Evolutionary conservation across 1,284 basidiomycete species (phyloP), one percentile per base, ranked within the genome.

Genomic region (Rugosomyces carneus): DNA sequence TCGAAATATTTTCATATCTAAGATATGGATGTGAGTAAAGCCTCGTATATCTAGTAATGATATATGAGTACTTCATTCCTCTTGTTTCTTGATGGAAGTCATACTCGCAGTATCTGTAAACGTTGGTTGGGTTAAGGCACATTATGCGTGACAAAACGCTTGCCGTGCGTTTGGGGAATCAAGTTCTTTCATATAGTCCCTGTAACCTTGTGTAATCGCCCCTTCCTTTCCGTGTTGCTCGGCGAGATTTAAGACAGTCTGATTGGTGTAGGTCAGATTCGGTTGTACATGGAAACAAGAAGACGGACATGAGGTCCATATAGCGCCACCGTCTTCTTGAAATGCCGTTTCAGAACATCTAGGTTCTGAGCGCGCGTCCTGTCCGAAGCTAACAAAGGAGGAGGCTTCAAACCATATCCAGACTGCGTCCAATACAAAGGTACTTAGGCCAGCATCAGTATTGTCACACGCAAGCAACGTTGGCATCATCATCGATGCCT

Each of bases 81-180:
- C 78, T 84, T 5, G 89, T 95, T 63, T 94, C 89, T 6, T 73
- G 76, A 64, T 97, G 94, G 64, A 97, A 97, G 61, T 96, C 93
- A 59, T 93, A 96, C 51, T 82, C 82, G 52, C 69, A 65, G 54
- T 87, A 88, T 48, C 76, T 81, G 43, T 38, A 15, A 37, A 24
- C 3, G 4, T 42, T 6, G 11, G 42, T 31, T 47, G 8, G 52
- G 23, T 43, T n/a, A 16, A 23, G 32, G 15, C 16, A 20, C 16
- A 35, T 27, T 32, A 32, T 10, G 32, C 34, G 34, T 7, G 16
- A 45, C 18, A 11, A 51, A 26, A 27, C 16, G 19, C 77, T 52
- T 60, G 88, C 84, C 69, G 71, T n/a, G 84, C 74, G 57, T 87
- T 81, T 44, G 78, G 74, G 42, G 72, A 67, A 35, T 71, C 66